A percentile compares a stretch with the other conserved stretches of the same genome.
phyloP scores from a whole-genome alignment of 345 rosid genomes.

The Brassica rapa region DNA sequence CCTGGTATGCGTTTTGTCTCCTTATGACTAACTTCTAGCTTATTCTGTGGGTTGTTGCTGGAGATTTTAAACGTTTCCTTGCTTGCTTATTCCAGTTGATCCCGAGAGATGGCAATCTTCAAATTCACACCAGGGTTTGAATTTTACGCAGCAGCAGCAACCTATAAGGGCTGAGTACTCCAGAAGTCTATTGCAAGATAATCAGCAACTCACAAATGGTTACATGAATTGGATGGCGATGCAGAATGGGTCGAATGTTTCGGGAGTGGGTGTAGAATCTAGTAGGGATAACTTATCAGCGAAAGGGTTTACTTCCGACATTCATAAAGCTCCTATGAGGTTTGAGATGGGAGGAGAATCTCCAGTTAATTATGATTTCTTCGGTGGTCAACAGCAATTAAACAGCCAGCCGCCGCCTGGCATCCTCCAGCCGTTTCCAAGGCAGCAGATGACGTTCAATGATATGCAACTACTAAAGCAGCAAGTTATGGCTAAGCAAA shows the following conservation, averaged over 20 bases:
- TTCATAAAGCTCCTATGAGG: constrained; percentile 49
- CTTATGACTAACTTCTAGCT: constrained; percentile 12
- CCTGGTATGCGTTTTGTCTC: constrained; percentile 54
- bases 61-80: constrained; percentile 22
- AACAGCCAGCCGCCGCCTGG: constrained; percentile 60
- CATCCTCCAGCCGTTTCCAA: constrained; percentile 61
- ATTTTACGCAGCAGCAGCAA: constrained; percentile 52
- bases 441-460: constrained; percentile 67
- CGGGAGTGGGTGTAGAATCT: constrained; percentile 65
- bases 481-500: constrained; percentile 66
- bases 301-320: constrained; percentile 58
- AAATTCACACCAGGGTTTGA: constrained; percentile 57
- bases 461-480: constrained; percentile 85
- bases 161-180: constrained; percentile 56
- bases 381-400: constrained; percentile 68
- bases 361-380: constrained; percentile 68
- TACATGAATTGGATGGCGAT: constrained; percentile 60
- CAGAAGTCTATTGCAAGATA: constrained; percentile 58
- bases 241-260: constrained; percentile 62
- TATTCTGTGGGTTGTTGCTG: constrained; percentile 9
- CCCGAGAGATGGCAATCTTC: constrained; percentile 60
- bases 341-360: constrained; percentile 61
- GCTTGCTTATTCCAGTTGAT: constrained; percentile 57
- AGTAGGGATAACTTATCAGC: constrained; percentile 51
- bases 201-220: constrained; percentile 61